Evolutionary conservation across 768 basidiomycete species (phyloP).

Genomic region (Pulveroboletus ravenelii): DNA sequence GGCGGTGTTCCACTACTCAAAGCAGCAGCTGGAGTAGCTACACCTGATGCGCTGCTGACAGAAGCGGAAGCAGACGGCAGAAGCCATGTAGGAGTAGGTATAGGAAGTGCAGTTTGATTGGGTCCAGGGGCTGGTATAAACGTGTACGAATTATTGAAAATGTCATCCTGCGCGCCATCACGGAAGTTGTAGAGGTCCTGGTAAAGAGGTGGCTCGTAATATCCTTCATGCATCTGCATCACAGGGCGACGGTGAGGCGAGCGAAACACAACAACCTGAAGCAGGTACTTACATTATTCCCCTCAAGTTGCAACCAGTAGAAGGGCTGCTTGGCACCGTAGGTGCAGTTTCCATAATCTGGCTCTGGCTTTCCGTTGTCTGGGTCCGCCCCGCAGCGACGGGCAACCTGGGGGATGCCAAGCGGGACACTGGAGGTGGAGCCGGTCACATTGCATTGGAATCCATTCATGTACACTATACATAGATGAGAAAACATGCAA

Average conservation of each 20-base stretch:
- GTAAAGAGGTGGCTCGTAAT: not conserved
- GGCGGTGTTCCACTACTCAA: too few relatives aligned
- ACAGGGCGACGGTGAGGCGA: not conserved
- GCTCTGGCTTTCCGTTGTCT: conserved; percentile 37
- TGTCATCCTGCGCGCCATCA: conserved; percentile 59
- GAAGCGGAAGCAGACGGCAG: too few relatives aligned
- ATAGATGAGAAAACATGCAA: not conserved
- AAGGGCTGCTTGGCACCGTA: conserved; percentile 26
- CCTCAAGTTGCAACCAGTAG: not conserved
- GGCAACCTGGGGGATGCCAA: conserved; percentile 42
- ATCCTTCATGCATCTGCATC: conserved; percentile 35
- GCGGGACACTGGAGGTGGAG: conserved; percentile 45
- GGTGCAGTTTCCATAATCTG: conserved; percentile 60
- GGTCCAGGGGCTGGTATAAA: too few relatives aligned
- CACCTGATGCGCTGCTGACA: too few relatives aligned
- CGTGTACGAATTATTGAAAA: not conserved
- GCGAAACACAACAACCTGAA: not conserved
- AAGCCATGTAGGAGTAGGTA: too few relatives aligned
- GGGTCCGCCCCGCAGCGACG: conserved; percentile 62
- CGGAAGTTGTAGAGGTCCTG: not conserved
- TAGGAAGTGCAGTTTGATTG: too few relatives aligned
- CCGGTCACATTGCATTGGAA: conserved; percentile 62
- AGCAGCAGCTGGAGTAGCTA: too few relatives aligned
- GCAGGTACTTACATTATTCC: conserved; percentile 11
- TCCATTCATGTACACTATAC: conserved; percentile 66